Evolutionary conservation across 169 alveolate genomes (phyloP).

Genomic region (Theileria annulata): DNA sequence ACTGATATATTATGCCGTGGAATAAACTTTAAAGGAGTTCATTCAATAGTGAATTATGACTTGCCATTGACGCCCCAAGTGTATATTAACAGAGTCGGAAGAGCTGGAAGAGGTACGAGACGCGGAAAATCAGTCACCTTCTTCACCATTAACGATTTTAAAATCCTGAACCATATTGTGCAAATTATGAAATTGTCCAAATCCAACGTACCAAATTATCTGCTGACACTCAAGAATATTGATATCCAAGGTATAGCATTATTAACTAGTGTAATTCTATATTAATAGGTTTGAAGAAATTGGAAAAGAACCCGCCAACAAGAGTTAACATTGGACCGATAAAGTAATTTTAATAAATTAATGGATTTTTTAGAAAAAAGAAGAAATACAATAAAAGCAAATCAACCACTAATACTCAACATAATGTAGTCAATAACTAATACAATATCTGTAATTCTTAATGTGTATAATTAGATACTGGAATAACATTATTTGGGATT

Average conservation of each 20-base stretch:
- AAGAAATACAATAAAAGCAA: not conserved
- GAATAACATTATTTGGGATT: slow-evolving; percentile 6
- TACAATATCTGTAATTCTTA: not conserved
- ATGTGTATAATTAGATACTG: not conserved
- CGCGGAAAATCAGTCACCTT: slow-evolving; percentile 79
- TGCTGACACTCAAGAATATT: not conserved
- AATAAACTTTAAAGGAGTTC: slow-evolving; percentile 93
- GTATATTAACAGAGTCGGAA: slow-evolving; percentile 97
- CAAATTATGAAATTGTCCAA: slow-evolving; percentile 48
- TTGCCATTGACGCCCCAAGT: slow-evolving; percentile 91
- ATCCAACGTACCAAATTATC: slow-evolving; percentile 52
- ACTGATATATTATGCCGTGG: slow-evolving; percentile 97
- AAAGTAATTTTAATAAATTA: not conserved
- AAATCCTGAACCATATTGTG: slow-evolving; percentile 33
- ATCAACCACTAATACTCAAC: not conserved
- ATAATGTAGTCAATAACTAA: not conserved
- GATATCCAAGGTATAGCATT: not conserved
- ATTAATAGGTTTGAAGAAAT: slow-evolving; percentile 7
- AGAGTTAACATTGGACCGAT: slow-evolving; percentile 23
- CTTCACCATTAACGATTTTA: slow-evolving; percentile 51
- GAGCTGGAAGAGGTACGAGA: slow-evolving; percentile 97
- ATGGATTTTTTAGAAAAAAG: slow-evolving; percentile 1
- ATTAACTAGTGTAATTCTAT: not conserved
- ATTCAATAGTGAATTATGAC: slow-evolving; percentile 94
- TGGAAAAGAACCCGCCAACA: slow-evolving; percentile 28